Evolutionary conservation across 495 filamentous ascomycete species (phyloP).

Genomic region (Cudoniella acicularis): DNA sequence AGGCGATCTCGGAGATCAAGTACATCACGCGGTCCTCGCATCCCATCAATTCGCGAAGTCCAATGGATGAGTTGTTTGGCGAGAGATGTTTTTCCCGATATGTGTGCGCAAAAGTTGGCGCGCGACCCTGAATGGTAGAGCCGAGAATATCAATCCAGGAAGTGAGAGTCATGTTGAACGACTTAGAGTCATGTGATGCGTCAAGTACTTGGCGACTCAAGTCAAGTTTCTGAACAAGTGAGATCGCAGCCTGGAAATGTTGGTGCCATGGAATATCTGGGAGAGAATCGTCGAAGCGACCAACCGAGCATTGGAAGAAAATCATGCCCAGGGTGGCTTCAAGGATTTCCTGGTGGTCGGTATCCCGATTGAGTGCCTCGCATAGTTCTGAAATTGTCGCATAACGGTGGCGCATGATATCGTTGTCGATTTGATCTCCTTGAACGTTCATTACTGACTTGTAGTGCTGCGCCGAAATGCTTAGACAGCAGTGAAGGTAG

Average conservation of each 20-base stretch:
- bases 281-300: conserved; percentile 76
- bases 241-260: conserved; percentile 89
- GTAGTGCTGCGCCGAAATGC: conserved; percentile 90
- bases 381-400: conserved; percentile 84
- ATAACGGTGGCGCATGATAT: conserved; percentile 91
- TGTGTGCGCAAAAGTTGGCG: conserved; percentile 83
- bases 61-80: conserved; percentile 59
- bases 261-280: conserved; percentile 96
- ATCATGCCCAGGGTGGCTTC: conserved; percentile 96
- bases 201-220: conserved; percentile 62
- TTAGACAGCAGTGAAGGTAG: conserved; percentile 94
- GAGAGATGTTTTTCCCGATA: conserved; percentile 88
- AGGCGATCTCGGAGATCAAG: conserved; percentile 94
- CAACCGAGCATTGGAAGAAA: conserved; percentile 94
- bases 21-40: conserved; percentile 98
- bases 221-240: conserved; percentile 79
- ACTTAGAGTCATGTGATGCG: conserved; percentile 57
- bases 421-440: conserved; percentile 78
- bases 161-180: conserved; percentile 93
- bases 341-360: conserved; percentile 80
- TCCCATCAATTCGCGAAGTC: conserved; percentile 91
- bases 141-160: conserved; percentile 98
- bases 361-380: conserved; percentile 74
- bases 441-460: conserved; percentile 64
- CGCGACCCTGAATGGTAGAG: conserved; percentile 82